A percentile compares a stretch with the other conserved stretches of the same genome.
Evolutionary conservation across 2,329 filamentous ascomycete species (phyloP).

Genomic region (Exserohilum rostratum): DNA sequence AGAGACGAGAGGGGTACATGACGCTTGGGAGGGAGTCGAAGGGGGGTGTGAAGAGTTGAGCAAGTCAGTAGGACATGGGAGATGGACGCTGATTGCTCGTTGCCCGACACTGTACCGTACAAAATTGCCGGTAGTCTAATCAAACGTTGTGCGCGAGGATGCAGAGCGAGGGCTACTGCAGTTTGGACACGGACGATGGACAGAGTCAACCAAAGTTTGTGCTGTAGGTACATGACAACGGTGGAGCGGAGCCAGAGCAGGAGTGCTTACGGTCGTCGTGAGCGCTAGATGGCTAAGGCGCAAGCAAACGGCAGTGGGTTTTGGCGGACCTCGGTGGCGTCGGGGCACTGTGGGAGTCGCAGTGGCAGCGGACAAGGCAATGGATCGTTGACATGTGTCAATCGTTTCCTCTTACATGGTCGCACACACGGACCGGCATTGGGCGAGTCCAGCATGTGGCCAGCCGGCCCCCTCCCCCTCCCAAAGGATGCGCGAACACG

Average conservation of each 20-base stretch:
- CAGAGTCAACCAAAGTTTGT: no score
- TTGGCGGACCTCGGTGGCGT: neutral
- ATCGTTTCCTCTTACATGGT: neutral
- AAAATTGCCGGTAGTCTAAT: neutral
- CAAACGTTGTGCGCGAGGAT: neutral
- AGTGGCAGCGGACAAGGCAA: slow-evolving; percentile 6
- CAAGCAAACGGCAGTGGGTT: no score
- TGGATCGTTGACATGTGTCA: slow-evolving; percentile 7
- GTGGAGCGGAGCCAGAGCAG: neutral
- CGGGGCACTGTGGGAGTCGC: neutral
- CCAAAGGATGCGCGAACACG: slow-evolving; percentile 16
- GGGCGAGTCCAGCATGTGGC: slow-evolving; percentile 9
- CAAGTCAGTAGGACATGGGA: no score
- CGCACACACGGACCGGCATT: slow-evolving; percentile 19
- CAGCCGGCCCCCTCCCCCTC: no score
- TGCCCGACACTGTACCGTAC: neutral
- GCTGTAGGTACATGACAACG: no score
- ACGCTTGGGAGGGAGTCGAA: no score
- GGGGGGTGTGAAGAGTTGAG: no score
- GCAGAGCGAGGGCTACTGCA: neutral
- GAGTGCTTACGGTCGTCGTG: no score
- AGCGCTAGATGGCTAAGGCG: no score
- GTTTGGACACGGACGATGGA: no score
- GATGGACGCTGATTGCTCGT: no score
- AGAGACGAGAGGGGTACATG: neutral